These are phyloP conservation scores for Ceratocystis variospora DNA, from an alignment of 2,329 filamentous ascomycete species.

Conservation along the genomic window DNA sequence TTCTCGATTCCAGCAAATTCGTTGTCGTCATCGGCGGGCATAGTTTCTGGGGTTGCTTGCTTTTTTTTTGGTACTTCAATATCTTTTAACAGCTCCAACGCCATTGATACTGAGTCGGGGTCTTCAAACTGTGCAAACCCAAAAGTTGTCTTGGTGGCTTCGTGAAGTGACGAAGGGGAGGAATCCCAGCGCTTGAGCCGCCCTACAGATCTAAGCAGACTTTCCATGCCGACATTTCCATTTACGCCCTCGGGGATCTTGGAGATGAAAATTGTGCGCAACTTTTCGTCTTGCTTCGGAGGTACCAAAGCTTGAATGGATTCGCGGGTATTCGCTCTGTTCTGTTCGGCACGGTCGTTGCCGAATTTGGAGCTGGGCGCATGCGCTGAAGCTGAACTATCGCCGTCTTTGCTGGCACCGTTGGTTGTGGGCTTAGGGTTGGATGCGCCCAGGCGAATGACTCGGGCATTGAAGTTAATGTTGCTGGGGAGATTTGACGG, in stretches of 20 bases:
- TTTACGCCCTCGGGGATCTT: conserved; percentile 62
- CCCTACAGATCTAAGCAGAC: conserved; percentile 62
- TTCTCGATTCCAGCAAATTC: conserved; percentile 49
- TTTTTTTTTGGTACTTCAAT: conserved; percentile 70
- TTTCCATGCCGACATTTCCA: conserved; percentile 69
- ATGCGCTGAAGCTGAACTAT: conserved; percentile 26
- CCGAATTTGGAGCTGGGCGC: conserved; percentile 29
- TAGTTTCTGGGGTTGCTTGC: conserved; percentile 41
- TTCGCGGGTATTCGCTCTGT: conserved; percentile 53
- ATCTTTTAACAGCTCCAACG: conserved; percentile 71
- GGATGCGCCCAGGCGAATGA: conserved; percentile 80
- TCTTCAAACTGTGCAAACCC: conserved; percentile 95
- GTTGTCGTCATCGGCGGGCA: conserved; percentile 26
- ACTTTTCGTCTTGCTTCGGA: conserved; percentile 77
- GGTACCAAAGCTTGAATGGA: conserved; percentile 60
- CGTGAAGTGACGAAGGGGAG: conserved; percentile 43
- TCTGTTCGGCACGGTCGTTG: conserved; percentile 47
- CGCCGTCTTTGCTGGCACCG: conserved; percentile 31
- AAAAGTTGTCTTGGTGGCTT: conserved; percentile 72
- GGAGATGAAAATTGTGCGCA: conserved; percentile 80
- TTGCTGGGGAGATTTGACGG: conserved; percentile 76
- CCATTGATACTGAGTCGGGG: conserved; percentile 70
- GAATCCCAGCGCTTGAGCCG: conserved; percentile 75
- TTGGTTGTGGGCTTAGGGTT: conserved; percentile 45
- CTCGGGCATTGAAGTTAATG: conserved; percentile 95